Percentiles rank a stretch among this genome's conserved stretches.
These are phyloP conservation scores for Claviceps monticola DNA, from an alignment of 2,329 filamentous ascomycete genomes.

Conservation along the genomic window DNA sequence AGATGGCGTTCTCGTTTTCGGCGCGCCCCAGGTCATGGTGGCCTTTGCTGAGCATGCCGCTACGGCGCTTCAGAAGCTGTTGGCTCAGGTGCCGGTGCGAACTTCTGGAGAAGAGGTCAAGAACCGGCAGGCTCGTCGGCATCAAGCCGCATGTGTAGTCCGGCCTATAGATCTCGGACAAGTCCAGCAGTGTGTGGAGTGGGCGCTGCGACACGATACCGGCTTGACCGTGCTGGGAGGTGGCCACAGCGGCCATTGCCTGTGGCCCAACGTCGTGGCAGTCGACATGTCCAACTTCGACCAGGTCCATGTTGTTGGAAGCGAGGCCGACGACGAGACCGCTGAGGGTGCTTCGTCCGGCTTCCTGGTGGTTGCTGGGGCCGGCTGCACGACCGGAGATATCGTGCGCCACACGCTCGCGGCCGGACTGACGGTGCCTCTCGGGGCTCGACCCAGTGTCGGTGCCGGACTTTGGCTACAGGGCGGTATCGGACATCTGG, in stretches of 20 bases:
- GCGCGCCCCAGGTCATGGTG: slow-evolving; percentile 34
- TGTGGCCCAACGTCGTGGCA: slow-evolving; percentile 35
- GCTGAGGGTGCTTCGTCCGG: slow-evolving; percentile 6
- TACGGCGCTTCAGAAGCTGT: slow-evolving; percentile 26
- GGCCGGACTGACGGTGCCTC: slow-evolving; percentile 38
- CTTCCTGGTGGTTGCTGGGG: slow-evolving; percentile 33
- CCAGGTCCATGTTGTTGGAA: slow-evolving; percentile 28
- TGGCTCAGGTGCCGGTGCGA: slow-evolving; percentile 23
- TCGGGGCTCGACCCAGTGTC: slow-evolving; percentile 49
- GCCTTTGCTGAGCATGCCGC: slow-evolving; percentile 26
- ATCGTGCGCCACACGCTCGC: slow-evolving; percentile 30
- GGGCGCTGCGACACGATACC: slow-evolving; percentile 28
- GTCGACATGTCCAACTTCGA: slow-evolving; percentile 46
- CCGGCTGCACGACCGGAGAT: slow-evolving; percentile 42
- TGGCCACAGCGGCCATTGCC: slow-evolving; percentile 46
- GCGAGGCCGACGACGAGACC: not conserved
- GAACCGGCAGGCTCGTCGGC: slow-evolving; percentile 34
- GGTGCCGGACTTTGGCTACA: slow-evolving; percentile 50
- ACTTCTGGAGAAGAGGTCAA: slow-evolving; percentile 24
- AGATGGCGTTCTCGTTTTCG: slow-evolving; percentile 27
- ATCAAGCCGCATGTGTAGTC: slow-evolving; percentile 28
- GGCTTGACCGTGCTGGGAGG: slow-evolving; percentile 34
- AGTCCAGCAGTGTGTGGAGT: slow-evolving; percentile 40
- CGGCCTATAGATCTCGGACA: slow-evolving; percentile 30
- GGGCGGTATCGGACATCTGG: slow-evolving; percentile 49